Percentiles rank a stretch among this genome's conserved stretches.
These are phyloP conservation scores for Phoenix roebelenii DNA, from an alignment of 176 grass and related monocot genomes.

Conservation along the genomic window DNA sequence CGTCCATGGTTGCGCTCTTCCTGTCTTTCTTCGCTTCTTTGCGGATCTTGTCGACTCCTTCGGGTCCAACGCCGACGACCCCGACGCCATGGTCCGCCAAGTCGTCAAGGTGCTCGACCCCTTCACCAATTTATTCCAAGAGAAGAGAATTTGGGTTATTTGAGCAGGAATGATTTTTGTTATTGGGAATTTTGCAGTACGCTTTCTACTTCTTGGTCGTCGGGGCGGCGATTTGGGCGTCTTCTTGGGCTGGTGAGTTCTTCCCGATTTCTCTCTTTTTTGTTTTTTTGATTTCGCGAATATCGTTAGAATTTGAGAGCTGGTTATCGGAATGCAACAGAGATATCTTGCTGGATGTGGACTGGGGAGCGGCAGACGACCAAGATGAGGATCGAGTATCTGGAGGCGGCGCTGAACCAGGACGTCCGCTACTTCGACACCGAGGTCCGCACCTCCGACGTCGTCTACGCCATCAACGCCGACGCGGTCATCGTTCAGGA, in stretches of 20 bases:
- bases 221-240: constrained; percentile 75
- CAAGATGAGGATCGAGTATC: constrained; percentile 61
- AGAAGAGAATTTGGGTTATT: too few relatives aligned
- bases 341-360: too few relatives aligned
- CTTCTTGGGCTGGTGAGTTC: constrained; percentile 72
- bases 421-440: constrained; percentile 97
- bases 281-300: background rate
- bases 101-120: constrained; percentile 50
- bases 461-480: constrained; percentile 82
- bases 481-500: constrained; percentile 93
- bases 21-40: constrained; percentile 87
- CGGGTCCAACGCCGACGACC: constrained; percentile 77
- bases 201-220: constrained; percentile 91
- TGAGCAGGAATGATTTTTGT: too few relatives aligned
- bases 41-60: constrained; percentile 89
- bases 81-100: constrained; percentile 71
- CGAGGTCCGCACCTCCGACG: constrained; percentile 75
- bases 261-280: constrained; percentile 1
- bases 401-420: constrained; percentile 80
- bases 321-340: too few relatives aligned
- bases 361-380: constrained; percentile 33
- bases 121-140: too few relatives aligned
- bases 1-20: constrained; percentile 78
- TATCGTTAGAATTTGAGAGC: too few relatives aligned
- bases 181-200: constrained; percentile 36